Percentiles rank a stretch among this genome's conserved stretches.
Evolutionary conservation across 306 rosid genomes (phyloP).

Genomic region (Clitoria ternatea): DNA sequence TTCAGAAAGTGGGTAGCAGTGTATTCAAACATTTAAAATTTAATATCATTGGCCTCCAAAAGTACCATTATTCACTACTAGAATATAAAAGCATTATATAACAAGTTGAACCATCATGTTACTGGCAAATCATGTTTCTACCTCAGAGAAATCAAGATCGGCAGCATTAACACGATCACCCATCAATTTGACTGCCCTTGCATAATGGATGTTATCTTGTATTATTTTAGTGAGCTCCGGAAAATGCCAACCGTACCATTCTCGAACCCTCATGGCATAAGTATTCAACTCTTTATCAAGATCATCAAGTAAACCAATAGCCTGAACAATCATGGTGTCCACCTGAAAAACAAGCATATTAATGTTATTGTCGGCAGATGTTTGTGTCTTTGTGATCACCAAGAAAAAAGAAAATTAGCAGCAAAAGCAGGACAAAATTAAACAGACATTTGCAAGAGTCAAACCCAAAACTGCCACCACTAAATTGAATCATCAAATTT

Average conservation of each 20-base stretch:
- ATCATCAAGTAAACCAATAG: slow-evolving; percentile 96
- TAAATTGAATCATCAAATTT: neutral
- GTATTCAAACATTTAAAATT: neutral
- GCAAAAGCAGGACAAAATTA: neutral
- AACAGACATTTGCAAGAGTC: neutral
- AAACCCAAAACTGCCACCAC: neutral
- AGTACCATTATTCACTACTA: neutral
- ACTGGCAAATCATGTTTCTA: slow-evolving; percentile 10
- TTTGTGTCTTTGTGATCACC: no score
- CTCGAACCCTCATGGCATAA: slow-evolving; percentile 96
- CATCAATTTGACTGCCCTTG: slow-evolving; percentile 86
- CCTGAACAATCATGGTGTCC: slow-evolving; percentile 95
- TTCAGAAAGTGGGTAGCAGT: neutral
- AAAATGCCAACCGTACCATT: slow-evolving; percentile 99
- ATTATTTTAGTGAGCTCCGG: slow-evolving; percentile 92
- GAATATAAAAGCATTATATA: neutral
- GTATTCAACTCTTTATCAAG: slow-evolving; percentile 94
- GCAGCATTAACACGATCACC: slow-evolving; percentile 87
- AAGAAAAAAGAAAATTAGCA: neutral
- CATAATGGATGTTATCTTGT: slow-evolving; percentile 77
- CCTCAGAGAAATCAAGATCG: slow-evolving; percentile 87
- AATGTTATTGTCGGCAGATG: neutral
- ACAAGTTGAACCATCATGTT: neutral
- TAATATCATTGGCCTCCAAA: neutral
- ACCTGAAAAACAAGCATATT: slow-evolving; percentile 42